Conservation (phyloP, 192 early-diverging fungal species). For the Linnemannia hyalina region DNA sequence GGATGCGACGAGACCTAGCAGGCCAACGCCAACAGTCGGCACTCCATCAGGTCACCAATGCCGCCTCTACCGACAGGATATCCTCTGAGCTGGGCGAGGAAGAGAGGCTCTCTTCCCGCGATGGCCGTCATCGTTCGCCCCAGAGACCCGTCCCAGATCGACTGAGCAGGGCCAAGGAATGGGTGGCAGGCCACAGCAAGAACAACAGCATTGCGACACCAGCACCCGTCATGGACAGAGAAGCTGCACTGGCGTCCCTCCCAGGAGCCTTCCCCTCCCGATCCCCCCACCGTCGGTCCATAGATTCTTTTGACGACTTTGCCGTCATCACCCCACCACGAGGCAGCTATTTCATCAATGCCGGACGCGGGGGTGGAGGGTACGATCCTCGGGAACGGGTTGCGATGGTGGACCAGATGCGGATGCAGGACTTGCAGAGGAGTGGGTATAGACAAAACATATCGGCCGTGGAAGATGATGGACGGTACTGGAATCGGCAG, state of each 20-base stretch:
- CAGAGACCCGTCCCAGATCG: slow-evolving; percentile 15
- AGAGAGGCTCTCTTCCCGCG: neutral
- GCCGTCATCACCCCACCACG: slow-evolving; percentile 20
- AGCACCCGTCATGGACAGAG: slow-evolving; percentile 15
- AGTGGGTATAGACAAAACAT: slow-evolving; percentile 6
- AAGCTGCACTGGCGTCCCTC: neutral
- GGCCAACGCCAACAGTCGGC: slow-evolving; percentile 24
- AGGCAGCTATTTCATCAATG: slow-evolving; percentile 18
- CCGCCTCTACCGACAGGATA: neutral
- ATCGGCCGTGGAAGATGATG: slow-evolving; percentile 14
- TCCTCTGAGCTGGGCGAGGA: slow-evolving; percentile 34
- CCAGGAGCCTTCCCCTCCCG: slow-evolving; percentile 23
- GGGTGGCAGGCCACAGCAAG: slow-evolving; percentile 45
- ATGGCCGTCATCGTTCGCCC: neutral
- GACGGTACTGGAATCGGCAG: slow-evolving; percentile 36
- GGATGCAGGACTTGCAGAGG: slow-evolving; percentile 11
- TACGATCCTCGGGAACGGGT: slow-evolving; percentile 36
- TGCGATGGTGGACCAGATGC: slow-evolving; percentile 24
- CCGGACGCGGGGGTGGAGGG: neutral
- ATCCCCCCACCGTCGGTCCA: slow-evolving; percentile 16
- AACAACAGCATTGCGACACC: slow-evolving; percentile 27
- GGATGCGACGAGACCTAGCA: slow-evolving; percentile 18
- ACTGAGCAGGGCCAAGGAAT: slow-evolving; percentile 46
- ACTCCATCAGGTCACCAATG: slow-evolving; percentile 19
- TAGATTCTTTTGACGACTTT: slow-evolving; percentile 39